Percentiles rank a stretch among this genome's conserved stretches.
These are phyloP conservation scores for Pascua sp. DNA, from an alignment of 1,284 basidiomycete genomes.

Conservation along the genomic window DNA sequence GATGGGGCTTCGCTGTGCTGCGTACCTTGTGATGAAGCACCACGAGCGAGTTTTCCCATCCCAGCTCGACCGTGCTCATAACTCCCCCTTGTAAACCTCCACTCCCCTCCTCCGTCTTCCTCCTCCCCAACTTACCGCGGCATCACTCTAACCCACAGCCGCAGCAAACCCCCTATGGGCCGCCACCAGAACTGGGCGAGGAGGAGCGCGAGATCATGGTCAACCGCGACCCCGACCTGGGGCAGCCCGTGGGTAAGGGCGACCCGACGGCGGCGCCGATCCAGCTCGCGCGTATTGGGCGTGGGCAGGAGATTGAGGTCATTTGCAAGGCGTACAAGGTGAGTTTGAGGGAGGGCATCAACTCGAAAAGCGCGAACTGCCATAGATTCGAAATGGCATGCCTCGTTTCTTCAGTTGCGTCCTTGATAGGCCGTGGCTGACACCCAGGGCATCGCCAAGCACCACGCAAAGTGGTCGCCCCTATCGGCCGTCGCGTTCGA, in stretches of 20 bases:
- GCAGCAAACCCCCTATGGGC: slow-evolving; percentile 33
- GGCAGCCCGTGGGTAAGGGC: slow-evolving; percentile 83
- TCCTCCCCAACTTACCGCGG: neutral
- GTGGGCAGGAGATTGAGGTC: slow-evolving; percentile 86
- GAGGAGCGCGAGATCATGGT: slow-evolving; percentile 41
- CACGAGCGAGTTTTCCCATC: slow-evolving; percentile 19
- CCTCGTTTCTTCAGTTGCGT: too few relatives aligned
- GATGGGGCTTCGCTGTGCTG: too few relatives aligned
- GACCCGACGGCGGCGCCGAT: slow-evolving; percentile 64
- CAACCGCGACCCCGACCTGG: slow-evolving; percentile 72
- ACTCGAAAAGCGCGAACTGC: too few relatives aligned
- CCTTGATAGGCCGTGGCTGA: neutral
- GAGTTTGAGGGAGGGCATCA: too few relatives aligned
- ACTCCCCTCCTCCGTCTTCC: too few relatives aligned
- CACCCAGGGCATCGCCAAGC: slow-evolving; percentile 86
- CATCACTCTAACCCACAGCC: slow-evolving; percentile 7
- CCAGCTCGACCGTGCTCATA: too few relatives aligned
- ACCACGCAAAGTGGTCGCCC: slow-evolving; percentile 99
- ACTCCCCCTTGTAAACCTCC: neutral
- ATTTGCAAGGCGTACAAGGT: slow-evolving; percentile 92
- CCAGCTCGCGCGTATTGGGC: slow-evolving; percentile 85
- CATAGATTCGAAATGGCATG: too few relatives aligned
- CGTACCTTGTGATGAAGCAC: too few relatives aligned
- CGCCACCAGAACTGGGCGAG: slow-evolving; percentile 33
- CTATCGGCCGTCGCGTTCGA: slow-evolving; percentile 93